Percentiles rank a stretch among this genome's conserved stretches.
phyloP scores from a whole-genome alignment of 176 grass and related monocot genomes.

The Phyllostachys edulis region DNA sequence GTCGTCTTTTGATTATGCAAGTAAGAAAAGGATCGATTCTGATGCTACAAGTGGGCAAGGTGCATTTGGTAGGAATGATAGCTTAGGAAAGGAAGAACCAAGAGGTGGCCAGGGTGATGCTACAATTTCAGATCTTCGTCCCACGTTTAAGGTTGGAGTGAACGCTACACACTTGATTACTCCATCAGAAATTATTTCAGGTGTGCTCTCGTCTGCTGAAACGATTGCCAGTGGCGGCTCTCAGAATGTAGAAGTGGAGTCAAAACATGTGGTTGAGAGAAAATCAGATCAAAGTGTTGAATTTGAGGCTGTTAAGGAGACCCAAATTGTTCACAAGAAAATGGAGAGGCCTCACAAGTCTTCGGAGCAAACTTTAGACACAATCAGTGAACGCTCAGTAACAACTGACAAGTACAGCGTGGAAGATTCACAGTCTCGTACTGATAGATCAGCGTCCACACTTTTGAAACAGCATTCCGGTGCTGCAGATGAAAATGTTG shows the following conservation, averaged over 20 bases:
- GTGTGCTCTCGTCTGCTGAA: slow-evolving; percentile 54
- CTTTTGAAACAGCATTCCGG: slow-evolving; percentile 31
- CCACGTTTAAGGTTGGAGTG: slow-evolving; percentile 46
- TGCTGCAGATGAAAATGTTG: slow-evolving; percentile 37
- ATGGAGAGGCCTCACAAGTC: slow-evolving; percentile 40
- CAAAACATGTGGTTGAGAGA: slow-evolving; percentile 43
- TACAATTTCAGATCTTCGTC: slow-evolving; percentile 42
- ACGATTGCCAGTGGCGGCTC: slow-evolving; percentile 18
- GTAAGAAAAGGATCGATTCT: slow-evolving; percentile 41
- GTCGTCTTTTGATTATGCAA: slow-evolving; percentile 39
- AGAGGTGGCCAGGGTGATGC: slow-evolving; percentile 42
- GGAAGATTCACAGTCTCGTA: slow-evolving; percentile 40
- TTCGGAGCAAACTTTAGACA: slow-evolving; percentile 38
- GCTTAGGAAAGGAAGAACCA: slow-evolving; percentile 40
- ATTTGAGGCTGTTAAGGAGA: slow-evolving; percentile 48
- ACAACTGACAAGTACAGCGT: slow-evolving; percentile 47
- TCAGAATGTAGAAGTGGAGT: slow-evolving; percentile 34
- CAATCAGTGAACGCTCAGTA: slow-evolving; percentile 34
- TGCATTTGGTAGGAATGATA: slow-evolving; percentile 39
- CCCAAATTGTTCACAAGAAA: slow-evolving; percentile 45
- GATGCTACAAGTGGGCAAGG: slow-evolving; percentile 30
- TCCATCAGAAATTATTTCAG: slow-evolving; percentile 79
- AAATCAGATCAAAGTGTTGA: slow-evolving; percentile 40
- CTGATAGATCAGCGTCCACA: slow-evolving; percentile 27
- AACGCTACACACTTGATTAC: slow-evolving; percentile 67